Evolutionary conservation across 2,329 filamentous ascomycete genomes (phyloP).

Genomic region (Trichoderma brevicompactum): DNA sequence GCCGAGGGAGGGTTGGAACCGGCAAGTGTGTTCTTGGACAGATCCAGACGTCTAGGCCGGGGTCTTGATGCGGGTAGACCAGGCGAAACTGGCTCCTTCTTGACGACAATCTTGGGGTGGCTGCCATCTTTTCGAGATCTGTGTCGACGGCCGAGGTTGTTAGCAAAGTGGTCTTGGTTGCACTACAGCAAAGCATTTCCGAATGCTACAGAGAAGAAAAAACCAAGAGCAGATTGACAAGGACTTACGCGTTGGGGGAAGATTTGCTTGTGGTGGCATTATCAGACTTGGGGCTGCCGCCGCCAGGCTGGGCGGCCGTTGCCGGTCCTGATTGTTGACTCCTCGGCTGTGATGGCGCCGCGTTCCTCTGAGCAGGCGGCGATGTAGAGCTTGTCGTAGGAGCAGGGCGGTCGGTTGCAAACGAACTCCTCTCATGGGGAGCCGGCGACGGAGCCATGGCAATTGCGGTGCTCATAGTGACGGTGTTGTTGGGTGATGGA

Average conservation of each 20-base stretch:
- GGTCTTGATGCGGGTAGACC: slow-evolving; percentile 70
- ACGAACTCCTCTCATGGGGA: slow-evolving; percentile 66
- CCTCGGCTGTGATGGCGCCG: slow-evolving; percentile 35
- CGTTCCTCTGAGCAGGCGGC: slow-evolving; percentile 51
- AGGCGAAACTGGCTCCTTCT: slow-evolving; percentile 93
- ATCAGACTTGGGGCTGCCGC: slow-evolving; percentile 56
- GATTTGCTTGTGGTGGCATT: slow-evolving; percentile 51
- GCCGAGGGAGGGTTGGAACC: slow-evolving; percentile 62
- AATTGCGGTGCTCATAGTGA: slow-evolving; percentile 69
- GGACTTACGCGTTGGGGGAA: slow-evolving; percentile 63
- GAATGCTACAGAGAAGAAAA: neutral
- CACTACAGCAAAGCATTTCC: neutral
- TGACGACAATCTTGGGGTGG: slow-evolving; percentile 83
- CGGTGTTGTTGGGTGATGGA: slow-evolving; percentile 6
- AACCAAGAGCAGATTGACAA: neutral
- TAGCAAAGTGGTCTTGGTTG: slow-evolving; percentile 24
- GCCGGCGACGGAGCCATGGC: slow-evolving; percentile 71
- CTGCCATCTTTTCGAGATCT: slow-evolving; percentile 57
- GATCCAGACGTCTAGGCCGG: slow-evolving; percentile 71
- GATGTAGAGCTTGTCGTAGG: slow-evolving; percentile 44
- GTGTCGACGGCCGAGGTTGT: slow-evolving; percentile 29
- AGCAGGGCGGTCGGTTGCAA: slow-evolving; percentile 55
- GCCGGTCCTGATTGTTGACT: slow-evolving; percentile 42
- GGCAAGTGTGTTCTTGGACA: slow-evolving; percentile 65
- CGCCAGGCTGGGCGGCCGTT: slow-evolving; percentile 52